Evolutionary conservation across 345 rosid genomes (phyloP).

Genomic region (Brassica carinata): DNA sequence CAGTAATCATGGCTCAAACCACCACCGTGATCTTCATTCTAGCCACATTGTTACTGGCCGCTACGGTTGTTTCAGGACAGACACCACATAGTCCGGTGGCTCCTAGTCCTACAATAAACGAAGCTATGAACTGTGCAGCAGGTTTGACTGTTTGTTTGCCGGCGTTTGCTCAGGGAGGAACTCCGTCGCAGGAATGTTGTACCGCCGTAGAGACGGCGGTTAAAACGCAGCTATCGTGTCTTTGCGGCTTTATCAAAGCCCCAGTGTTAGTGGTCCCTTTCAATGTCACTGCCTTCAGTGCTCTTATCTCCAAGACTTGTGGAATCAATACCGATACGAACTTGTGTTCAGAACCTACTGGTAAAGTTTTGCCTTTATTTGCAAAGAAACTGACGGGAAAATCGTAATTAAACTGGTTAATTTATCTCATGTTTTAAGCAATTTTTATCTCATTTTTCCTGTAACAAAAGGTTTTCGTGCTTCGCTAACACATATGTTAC

Average conservation of each 20-base stretch:
- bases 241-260: constrained; percentile 21
- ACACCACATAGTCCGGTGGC: not conserved
- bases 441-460: not conserved
- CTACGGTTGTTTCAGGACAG: constrained; percentile 27
- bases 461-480: not conserved
- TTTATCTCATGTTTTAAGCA: not conserved
- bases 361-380: constrained; percentile 11
- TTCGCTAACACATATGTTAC: not conserved
- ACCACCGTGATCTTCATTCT: constrained; percentile 16
- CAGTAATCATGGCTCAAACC: constrained; percentile 20
- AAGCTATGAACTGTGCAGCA: constrained; percentile 12
- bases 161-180: not conserved
- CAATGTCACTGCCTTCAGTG: constrained; percentile 22
- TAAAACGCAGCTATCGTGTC: constrained; percentile 21
- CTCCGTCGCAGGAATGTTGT: constrained; percentile 18
- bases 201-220: constrained; percentile 16
- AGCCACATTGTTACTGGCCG: constrained; percentile 20
- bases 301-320: constrained; percentile 17
- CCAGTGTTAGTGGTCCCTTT: constrained; percentile 12
- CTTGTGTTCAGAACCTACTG: constrained; percentile 26
- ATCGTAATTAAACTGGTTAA: not conserved
- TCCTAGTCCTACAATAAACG: constrained; percentile 26
- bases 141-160: constrained; percentile 26
- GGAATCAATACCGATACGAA: constrained; percentile 9
- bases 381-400: not conserved